Conservation (phyloP, 371 early-diverging fungal species). For the Mortierella sp. region DNA sequence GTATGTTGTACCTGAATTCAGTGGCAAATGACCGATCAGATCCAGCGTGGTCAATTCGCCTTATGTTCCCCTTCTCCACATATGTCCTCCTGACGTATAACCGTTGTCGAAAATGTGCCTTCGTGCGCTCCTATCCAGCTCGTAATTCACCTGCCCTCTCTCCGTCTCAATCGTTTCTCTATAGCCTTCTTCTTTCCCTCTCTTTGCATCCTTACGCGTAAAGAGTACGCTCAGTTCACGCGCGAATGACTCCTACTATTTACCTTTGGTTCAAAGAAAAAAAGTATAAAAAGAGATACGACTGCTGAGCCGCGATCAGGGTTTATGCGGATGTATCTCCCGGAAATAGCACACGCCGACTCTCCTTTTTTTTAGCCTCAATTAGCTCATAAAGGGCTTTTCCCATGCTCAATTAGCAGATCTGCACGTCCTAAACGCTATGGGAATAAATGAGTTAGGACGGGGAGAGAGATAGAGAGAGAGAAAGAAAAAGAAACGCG, state of each 20-base stretch:
- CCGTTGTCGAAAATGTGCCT: neutral
- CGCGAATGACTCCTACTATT: too few species aligned
- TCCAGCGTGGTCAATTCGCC: neutral
- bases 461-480: neutral
- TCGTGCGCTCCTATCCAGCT: too few species aligned
- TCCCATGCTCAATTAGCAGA: too few species aligned
- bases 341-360: neutral
- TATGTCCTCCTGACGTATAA: neutral
- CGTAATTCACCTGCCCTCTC: too few species aligned
- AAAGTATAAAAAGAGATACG: neutral
- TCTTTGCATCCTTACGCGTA: too few species aligned
- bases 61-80: neutral
- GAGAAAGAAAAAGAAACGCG: neutral
- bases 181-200: too few species aligned
- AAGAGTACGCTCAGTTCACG: too few species aligned
- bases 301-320: neutral
- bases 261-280: too few species aligned
- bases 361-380: neutral
- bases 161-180: too few species aligned
- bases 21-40: neutral
- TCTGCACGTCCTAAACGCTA: too few species aligned
- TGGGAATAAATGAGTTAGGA: too few species aligned
- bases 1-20: neutral
- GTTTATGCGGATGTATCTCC: neutral
- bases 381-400: neutral